phyloP scores from a whole-genome alignment of 2,329 filamentous ascomycete genomes.

The Arthrobotrys conoides region DNA sequence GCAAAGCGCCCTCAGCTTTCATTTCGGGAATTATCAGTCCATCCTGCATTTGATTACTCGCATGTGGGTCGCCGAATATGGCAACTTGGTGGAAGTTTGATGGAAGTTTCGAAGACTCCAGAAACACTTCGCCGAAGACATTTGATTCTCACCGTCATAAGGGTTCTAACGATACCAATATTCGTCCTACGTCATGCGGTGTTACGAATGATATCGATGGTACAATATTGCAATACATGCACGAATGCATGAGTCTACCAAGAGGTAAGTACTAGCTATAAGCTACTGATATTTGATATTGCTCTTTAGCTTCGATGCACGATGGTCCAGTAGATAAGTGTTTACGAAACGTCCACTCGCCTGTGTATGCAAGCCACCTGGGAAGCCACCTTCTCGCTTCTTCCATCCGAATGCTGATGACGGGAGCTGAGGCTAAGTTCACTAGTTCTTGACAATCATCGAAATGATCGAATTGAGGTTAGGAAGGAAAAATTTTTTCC shows the following conservation, averaged over 20 bases:
- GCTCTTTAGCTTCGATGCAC: constrained; percentile 12
- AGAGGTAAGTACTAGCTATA: neutral
- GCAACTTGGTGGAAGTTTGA: constrained; percentile 48
- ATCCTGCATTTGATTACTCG: constrained; percentile 25
- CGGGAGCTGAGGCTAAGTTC: constrained; percentile 10
- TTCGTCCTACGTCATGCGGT: constrained; percentile 1
- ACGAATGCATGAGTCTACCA: neutral
- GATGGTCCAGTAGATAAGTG: no score
- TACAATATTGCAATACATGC: neutral
- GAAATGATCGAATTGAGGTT: constrained; percentile 21
- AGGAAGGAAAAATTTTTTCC: constrained; percentile 27
- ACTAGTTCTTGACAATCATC: constrained; percentile 7
- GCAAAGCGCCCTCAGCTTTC: constrained; percentile 25
- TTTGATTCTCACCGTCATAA: neutral
- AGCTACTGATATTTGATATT: neutral
- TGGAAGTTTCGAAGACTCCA: constrained; percentile 41
- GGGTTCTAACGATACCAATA: constrained; percentile 17
- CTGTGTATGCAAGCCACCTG: constrained; percentile 23
- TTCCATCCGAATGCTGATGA: constrained; percentile 29
- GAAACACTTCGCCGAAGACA: constrained; percentile 11
- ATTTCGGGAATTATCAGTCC: constrained; percentile 35
- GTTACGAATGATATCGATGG: neutral
- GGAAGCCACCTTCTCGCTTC: constrained; percentile 27
- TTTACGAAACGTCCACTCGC: constrained; percentile 17
- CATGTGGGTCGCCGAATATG: constrained; percentile 53